These are phyloP conservation scores for Sporobolus alterniflorus DNA, from an alignment of 202 grass and related monocot genomes.

Conservation along the genomic window DNA sequence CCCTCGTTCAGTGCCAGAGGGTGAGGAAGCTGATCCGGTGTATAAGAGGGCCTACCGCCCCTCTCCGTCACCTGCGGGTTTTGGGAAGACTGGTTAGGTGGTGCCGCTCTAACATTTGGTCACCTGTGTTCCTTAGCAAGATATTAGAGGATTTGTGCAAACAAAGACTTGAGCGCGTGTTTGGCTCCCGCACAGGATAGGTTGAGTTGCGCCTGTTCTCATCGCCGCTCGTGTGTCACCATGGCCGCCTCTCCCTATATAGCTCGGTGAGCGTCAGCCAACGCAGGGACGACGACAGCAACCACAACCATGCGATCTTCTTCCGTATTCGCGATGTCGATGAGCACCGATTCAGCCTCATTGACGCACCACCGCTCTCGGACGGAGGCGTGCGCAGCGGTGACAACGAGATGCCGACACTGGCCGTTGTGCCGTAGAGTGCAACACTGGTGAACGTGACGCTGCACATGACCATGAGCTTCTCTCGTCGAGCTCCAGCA, in stretches of 20 bases:
- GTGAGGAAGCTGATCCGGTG: no score
- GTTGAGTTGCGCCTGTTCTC: constrained; percentile 72
- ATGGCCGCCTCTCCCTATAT: constrained; percentile 54
- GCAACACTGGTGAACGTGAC: constrained; percentile 77
- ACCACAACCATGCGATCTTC: constrained; percentile 93
- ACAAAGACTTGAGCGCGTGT: constrained; percentile 90
- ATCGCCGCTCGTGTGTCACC: constrained; percentile 72
- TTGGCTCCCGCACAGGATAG: constrained; percentile 71
- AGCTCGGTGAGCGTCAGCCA: constrained; percentile 41
- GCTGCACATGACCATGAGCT: constrained; percentile 97
- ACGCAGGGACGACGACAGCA: constrained; percentile 52
- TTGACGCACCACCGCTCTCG: constrained; percentile 11
- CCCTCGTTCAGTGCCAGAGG: no score
- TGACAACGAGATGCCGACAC: neutral
- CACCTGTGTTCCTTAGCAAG: no score
- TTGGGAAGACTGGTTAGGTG: no score
- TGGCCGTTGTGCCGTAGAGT: constrained; percentile 36
- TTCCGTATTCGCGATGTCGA: constrained; percentile 84
- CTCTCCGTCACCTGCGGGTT: no score
- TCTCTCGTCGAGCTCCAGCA: constrained; percentile 98
- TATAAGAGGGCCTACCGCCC: no score
- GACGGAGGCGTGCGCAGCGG: constrained; percentile 36
- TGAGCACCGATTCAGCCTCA: constrained; percentile 87
- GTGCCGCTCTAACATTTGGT: no score
- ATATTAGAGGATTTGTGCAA: no score